Percentiles rank a stretch among this genome's conserved stretches.
These are phyloP conservation scores for Rubroboletus satanas DNA, from an alignment of 768 basidiomycete genomes.

Conservation along the genomic window DNA sequence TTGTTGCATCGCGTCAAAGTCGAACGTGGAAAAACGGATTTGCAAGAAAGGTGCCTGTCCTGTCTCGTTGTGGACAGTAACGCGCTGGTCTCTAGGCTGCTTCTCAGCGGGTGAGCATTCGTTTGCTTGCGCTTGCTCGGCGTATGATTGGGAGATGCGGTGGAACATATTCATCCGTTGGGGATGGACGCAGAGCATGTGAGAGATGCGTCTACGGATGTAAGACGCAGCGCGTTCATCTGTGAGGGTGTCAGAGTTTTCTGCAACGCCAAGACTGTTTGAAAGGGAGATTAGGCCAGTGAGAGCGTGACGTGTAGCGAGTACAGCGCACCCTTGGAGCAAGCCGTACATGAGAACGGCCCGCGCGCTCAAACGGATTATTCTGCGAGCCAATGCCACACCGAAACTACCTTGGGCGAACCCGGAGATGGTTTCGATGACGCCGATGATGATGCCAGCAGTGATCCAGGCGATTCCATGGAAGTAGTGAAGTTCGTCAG, in stretches of 20 bases:
- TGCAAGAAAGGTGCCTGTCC: conserved; percentile 48
- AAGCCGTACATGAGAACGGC: conserved; percentile 57
- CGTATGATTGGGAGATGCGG: conserved; percentile 45
- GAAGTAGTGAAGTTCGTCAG: conserved; percentile 46
- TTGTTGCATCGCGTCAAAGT: conserved; percentile 26
- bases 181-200: conserved; percentile 51
- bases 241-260: conserved; percentile 48
- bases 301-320: background rate
- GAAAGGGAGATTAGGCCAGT: background rate
- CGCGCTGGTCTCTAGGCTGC: conserved; percentile 34
- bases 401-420: conserved; percentile 56
- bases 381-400: conserved; percentile 50
- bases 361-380: conserved; percentile 53
- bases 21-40: conserved; percentile 52
- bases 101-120: conserved; percentile 5
- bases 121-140: conserved; percentile 8
- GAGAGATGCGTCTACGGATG: conserved; percentile 34
- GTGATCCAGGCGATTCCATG: conserved; percentile 66
- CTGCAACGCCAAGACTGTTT: conserved; percentile 47
- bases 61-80: conserved; percentile 45
- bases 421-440: conserved; percentile 60
- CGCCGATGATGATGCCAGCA: conserved; percentile 57
- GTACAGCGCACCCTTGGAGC: conserved; percentile 58
- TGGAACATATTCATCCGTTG: conserved; percentile 48
- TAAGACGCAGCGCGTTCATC: conserved; percentile 32